Conservation (phyloP, 2,329 filamentous ascomycete genomes). For the Epichloe hybrida region DNA sequence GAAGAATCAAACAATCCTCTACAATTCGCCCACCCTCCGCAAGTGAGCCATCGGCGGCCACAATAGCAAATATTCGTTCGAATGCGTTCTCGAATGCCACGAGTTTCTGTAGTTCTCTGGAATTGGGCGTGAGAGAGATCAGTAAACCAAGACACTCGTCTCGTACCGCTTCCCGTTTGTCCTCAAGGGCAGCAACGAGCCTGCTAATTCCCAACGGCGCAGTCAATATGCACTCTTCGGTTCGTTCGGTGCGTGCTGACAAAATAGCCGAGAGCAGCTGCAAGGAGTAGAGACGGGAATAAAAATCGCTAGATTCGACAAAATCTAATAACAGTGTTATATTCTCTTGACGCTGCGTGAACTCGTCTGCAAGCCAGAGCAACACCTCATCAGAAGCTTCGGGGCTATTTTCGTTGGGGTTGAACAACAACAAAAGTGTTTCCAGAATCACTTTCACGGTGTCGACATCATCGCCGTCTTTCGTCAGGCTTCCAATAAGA, state of each 20-base stretch:
- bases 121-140: constrained; percentile 75
- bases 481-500: constrained; percentile 70
- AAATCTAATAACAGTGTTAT: constrained; percentile 83
- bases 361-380: constrained; percentile 93
- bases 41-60: constrained; percentile 69
- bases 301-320: constrained; percentile 76
- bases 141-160: constrained; percentile 81
- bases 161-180: constrained; percentile 71
- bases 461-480: constrained; percentile 88
- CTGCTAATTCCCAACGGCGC: constrained; percentile 80
- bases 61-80: constrained; percentile 69
- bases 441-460: constrained; percentile 92
- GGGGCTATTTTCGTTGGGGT: constrained; percentile 55
- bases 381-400: constrained; percentile 95
- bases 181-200: constrained; percentile 72
- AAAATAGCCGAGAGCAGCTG: constrained; percentile 82
- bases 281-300: constrained; percentile 78
- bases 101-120: constrained; percentile 81
- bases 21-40: constrained; percentile 73
- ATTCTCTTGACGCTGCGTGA: constrained; percentile 95
- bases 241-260: constrained; percentile 72
- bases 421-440: constrained; percentile 88
- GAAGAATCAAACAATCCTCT: constrained; percentile 81
- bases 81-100: constrained; percentile 94
- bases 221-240: constrained; percentile 85